Evolutionary conservation across 2,329 filamentous ascomycete genomes (phyloP).

Genomic region (Pestalotiopsis sp.): DNA sequence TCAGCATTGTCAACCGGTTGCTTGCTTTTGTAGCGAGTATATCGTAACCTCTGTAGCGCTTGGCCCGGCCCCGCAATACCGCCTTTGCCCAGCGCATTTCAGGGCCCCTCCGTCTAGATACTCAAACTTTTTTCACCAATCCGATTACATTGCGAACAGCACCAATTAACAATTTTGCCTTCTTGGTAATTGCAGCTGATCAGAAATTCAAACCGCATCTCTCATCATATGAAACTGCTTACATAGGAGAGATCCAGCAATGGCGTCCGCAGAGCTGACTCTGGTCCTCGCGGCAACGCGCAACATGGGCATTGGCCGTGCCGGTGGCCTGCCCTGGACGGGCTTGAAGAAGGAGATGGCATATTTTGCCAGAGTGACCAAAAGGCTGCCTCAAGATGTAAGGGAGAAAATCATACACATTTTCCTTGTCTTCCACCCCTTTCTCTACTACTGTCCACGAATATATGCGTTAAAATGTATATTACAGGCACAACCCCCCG

Average conservation of each 20-base stretch:
- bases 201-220: not conserved
- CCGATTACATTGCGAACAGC: not conserved
- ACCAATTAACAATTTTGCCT: not conserved
- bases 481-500: conserved; percentile 32
- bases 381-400: conserved; percentile 56
- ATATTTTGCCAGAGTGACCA: conserved; percentile 91
- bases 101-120: not conserved
- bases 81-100: not conserved
- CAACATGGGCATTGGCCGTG: conserved; percentile 83
- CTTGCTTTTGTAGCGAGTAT: not conserved
- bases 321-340: conserved; percentile 84
- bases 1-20: not conserved
- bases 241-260: not conserved
- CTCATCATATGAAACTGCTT: not conserved
- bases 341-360: conserved; percentile 89
- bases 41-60: not conserved
- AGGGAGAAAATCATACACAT: not conserved
- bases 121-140: not conserved
- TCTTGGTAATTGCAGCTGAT: not conserved
- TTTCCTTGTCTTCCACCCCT: too few species aligned
- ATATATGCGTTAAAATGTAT: not conserved
- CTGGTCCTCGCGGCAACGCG: conserved; percentile 93
- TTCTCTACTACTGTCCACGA: not conserved
- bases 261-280: conserved; percentile 65
- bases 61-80: not conserved